Percentiles rank a stretch among this genome's conserved stretches.
These are phyloP conservation scores for Triadica sebifera DNA, from an alignment of 345 rosid species.

Conservation along the genomic window DNA sequence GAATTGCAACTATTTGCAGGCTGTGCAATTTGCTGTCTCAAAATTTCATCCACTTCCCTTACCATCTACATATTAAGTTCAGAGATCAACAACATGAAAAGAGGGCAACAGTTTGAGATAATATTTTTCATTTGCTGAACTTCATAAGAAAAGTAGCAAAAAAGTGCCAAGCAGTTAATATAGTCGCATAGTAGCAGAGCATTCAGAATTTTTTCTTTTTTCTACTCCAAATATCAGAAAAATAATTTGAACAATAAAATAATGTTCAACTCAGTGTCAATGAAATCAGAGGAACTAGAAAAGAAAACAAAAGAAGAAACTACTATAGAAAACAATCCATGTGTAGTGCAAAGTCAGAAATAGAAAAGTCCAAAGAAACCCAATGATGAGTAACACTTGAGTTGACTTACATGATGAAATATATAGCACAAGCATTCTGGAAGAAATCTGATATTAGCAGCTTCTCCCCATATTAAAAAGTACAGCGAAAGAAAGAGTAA, in stretches of 20 bases:
- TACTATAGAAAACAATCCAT: background rate
- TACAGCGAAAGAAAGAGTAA: slow-evolving; percentile 73
- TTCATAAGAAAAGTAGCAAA: background rate
- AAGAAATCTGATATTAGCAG: slow-evolving; percentile 78
- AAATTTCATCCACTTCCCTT: slow-evolving; percentile 85
- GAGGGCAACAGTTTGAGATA: background rate
- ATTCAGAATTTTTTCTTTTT: background rate
- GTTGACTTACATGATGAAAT: slow-evolving; percentile 78
- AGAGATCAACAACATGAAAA: background rate
- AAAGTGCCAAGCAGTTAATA: background rate
- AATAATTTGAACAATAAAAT: background rate
- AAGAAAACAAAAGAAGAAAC: background rate
- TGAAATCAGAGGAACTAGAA: background rate
- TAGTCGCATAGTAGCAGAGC: background rate
- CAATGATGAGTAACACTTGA: background rate
- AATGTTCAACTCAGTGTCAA: background rate
- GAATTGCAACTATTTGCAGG: slow-evolving; percentile 75
- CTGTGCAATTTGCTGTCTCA: slow-evolving; percentile 68
- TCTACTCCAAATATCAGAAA: background rate
- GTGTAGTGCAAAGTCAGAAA: background rate
- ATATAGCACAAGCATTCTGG: slow-evolving; percentile 96
- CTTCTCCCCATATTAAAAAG: slow-evolving; percentile 95
- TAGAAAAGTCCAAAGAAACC: background rate
- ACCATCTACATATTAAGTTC: slow-evolving; percentile 59
- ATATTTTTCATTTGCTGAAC: background rate